Evolutionary conservation across 1,284 basidiomycete genomes (phyloP), one percentile per base, ranked within the genome.

Genomic region (Pyrrhoderma noxium): DNA sequence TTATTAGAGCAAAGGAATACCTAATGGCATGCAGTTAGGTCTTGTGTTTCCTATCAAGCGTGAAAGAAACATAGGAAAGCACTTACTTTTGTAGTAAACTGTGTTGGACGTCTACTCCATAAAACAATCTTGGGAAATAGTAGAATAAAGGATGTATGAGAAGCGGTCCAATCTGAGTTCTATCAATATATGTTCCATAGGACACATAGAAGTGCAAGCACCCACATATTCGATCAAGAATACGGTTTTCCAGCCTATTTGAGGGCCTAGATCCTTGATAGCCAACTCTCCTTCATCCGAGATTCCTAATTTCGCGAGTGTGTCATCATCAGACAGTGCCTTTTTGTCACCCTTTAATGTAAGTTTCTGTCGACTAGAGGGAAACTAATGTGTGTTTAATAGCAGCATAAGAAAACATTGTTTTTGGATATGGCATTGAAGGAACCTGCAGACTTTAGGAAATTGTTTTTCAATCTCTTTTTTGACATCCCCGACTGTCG

Each of bases 201-300:
- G 45, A 16, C 31, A 37, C 47, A 23, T 8, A 16, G 36, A 41
- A 36, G 4, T 52, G 16, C 22, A 21, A 41, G 14, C 22, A 77
- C 87, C 61, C 67, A 92, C 93, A 60, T 95, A 96, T 92, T 96
- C 93, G 51, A 88, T 73, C 44, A 95, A 64, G 65, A 89, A 96
- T 18, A 95, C 88, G 0, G 83, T 85, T 60, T 75, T 77, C 89
- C 93, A 96, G 54, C 80, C 77, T 47, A 94, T 73, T 66, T 97
- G 94, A 14, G 83, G 77, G 0, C 93, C 93, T 36, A 96, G 70
- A 67, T 97, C 93, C 67, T 95, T 95, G 57, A 93, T 73, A 22
- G 79, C 65, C 45, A 93, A 64, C 48, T 83, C 80, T 14, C 74
- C 77, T 11, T 75, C 78, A 22, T 81, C 75, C 8, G 61, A 62